Conservation (phyloP, 257 asterid species). For the Sherardia arvensis region DNA sequence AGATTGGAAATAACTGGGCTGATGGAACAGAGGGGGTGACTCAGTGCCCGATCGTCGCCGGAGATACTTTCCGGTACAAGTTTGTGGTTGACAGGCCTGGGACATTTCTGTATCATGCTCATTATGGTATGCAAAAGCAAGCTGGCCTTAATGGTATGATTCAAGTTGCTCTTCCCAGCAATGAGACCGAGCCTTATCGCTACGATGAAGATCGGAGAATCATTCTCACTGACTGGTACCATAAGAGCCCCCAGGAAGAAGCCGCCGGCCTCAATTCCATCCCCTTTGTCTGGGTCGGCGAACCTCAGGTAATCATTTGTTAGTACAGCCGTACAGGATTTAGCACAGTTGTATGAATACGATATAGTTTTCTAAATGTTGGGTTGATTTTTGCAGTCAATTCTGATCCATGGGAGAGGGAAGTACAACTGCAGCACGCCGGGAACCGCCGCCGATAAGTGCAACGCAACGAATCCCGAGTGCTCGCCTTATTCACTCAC, state of each 20-base stretch:
- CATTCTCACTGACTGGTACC: conserved; percentile 80
- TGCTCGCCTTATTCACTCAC: conserved; percentile 54
- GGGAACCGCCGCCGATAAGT: conserved; percentile 23
- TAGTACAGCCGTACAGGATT: too few species aligned
- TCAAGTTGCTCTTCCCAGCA: conserved; percentile 49
- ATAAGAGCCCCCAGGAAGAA: conserved; percentile 50
- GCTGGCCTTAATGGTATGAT: conserved; percentile 69
- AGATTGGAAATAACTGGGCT: conserved; percentile 90
- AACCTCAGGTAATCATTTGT: conserved; percentile 58
- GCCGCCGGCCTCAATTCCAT: conserved; percentile 58
- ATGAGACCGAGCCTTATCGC: conserved; percentile 50
- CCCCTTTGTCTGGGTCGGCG: conserved; percentile 83
- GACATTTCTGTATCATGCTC: conserved; percentile 82
- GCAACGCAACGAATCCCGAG: conserved; percentile 63
- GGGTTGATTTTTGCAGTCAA: conserved; percentile 34
- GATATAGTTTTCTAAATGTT: not conserved
- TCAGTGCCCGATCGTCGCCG: conserved; percentile 81
- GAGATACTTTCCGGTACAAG: conserved; percentile 66
- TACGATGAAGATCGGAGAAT: conserved; percentile 67
- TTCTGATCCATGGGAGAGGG: conserved; percentile 83
- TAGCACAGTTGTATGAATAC: not conserved
- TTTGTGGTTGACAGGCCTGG: conserved; percentile 87
- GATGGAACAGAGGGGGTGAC: conserved; percentile 97
- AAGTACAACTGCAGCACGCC: conserved; percentile 54
- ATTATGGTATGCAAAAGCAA: conserved; percentile 90